Conservation (phyloP, 2,329 filamentous ascomycete species). For the Purpureocillium lavendulum region DNA sequence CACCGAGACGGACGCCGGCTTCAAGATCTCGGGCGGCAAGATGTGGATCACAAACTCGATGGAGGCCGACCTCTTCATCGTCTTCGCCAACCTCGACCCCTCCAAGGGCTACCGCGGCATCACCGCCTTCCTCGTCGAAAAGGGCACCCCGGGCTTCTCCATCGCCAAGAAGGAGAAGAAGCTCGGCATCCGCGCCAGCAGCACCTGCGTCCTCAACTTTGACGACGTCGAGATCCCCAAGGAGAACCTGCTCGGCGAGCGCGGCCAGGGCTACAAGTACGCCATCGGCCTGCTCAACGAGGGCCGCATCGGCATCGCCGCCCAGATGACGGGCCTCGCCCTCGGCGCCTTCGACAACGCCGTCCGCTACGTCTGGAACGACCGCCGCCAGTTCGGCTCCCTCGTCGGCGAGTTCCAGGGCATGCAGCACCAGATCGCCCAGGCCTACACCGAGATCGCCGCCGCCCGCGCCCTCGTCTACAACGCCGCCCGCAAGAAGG, state of each 20-base stretch:
- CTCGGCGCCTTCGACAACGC: conserved; percentile 94
- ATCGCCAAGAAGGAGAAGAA: conserved; percentile 99
- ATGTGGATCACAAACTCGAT: conserved; percentile 99
- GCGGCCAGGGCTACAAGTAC: conserved; percentile 95
- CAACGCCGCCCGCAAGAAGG: conserved; percentile 96
- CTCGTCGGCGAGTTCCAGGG: conserved; percentile 95
- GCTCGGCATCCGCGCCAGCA: conserved; percentile 90
- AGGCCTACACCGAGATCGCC: conserved; percentile 87
- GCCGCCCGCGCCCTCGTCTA: conserved; percentile 89
- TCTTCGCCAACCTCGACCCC: conserved; percentile 92
- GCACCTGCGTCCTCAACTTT: conserved; percentile 95
- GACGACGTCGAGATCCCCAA: conserved; percentile 89
- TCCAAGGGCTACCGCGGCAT: conserved; percentile 95
- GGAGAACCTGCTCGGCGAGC: conserved; percentile 79
- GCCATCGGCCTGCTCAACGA: conserved; percentile 92
- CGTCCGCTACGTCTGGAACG: conserved; percentile 90
- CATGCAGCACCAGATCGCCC: conserved; percentile 98
- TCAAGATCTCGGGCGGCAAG: conserved; percentile 83
- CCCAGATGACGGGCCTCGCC: conserved; percentile 96
- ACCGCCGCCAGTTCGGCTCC: conserved; percentile 92
- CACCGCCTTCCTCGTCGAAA: conserved; percentile 91
- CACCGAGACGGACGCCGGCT: conserved; percentile 72
- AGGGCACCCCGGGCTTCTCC: conserved; percentile 77
- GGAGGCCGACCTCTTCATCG: conserved; percentile 92
- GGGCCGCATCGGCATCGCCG: conserved; percentile 93